These are phyloP conservation scores for Oropetium thomaeum DNA, from an alignment of 176 grass and related monocot genomes.

Conservation along the genomic window DNA sequence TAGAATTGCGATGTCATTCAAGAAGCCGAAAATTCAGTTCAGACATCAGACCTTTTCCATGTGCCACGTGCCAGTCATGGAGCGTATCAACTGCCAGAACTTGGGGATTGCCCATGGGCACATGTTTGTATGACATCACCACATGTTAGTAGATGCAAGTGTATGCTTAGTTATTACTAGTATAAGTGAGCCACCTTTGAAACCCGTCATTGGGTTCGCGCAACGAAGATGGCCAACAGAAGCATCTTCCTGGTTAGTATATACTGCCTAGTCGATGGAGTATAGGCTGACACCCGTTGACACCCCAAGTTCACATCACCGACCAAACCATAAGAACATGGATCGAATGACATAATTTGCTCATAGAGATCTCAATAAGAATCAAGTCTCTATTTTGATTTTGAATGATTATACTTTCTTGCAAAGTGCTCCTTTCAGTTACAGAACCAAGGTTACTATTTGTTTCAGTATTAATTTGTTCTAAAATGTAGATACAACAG, in stretches of 20 bases:
- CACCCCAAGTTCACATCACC: conserved; percentile 20
- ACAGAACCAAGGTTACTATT: conserved; percentile 7
- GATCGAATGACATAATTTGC: background rate
- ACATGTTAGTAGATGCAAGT: conserved; percentile 60
- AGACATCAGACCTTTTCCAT: conserved; percentile 27
- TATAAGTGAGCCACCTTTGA: conserved; percentile 53
- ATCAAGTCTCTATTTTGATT: conserved; percentile 14
- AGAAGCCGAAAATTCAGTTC: conserved; percentile 7
- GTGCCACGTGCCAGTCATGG: conserved; percentile 54
- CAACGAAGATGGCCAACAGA: conserved; percentile 41
- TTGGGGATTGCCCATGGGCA: conserved; percentile 27
- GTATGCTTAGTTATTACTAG: conserved; percentile 32
- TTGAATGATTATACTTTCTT: background rate
- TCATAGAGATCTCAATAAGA: conserved; percentile 12
- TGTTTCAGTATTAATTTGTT: background rate
- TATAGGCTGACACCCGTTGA: conserved; percentile 34
- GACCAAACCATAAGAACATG: conserved; percentile 23
- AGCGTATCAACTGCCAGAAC: conserved; percentile 22
- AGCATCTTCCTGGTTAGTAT: conserved; percentile 40
- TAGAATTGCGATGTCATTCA: background rate
- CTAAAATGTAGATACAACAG: background rate
- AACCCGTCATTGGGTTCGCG: conserved; percentile 68
- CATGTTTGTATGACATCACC: conserved; percentile 54
- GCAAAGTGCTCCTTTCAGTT: background rate
- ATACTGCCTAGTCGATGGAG: conserved; percentile 26